phyloP scores from a whole-genome alignment of 306 rosid genomes.

The Crotalaria pallida region DNA sequence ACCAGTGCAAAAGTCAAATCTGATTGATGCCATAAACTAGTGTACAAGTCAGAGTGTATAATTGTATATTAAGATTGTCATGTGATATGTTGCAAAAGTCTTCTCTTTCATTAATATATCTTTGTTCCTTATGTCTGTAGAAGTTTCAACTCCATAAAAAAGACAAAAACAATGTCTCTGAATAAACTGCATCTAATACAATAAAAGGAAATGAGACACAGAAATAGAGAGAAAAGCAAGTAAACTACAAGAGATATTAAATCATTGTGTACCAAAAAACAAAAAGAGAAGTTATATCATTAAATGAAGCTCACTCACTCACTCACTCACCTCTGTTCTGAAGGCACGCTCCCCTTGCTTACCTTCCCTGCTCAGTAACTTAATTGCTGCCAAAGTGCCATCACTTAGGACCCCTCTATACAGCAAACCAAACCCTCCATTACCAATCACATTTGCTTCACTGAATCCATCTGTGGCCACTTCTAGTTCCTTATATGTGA shows the following conservation, averaged over 20 bases:
- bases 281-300: constrained; percentile 10
- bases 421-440: constrained; percentile 62
- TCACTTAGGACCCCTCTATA: constrained; percentile 73
- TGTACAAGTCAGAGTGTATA: neutral
- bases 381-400: constrained; percentile 80
- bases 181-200: constrained; percentile 8
- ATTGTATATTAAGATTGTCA: constrained; percentile 2
- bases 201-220: constrained; percentile 9
- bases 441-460: constrained; percentile 61
- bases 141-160: constrained; percentile 13
- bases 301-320: constrained; percentile 36
- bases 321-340: constrained; percentile 71
- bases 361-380: constrained; percentile 58
- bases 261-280: neutral
- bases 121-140: neutral
- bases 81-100: constrained; percentile 8
- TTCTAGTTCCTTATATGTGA: constrained; percentile 78
- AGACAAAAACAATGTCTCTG: constrained; percentile 12
- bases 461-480: constrained; percentile 60
- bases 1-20: constrained; percentile 7
- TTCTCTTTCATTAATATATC: constrained; percentile 3
- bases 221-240: constrained; percentile 21
- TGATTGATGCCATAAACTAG: neutral
- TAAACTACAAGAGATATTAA: constrained; percentile 28
- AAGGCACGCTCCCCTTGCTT: constrained; percentile 95